Conservation (phyloP, 2,329 filamentous ascomycete species). For the Calonectria multiphialidica region DNA sequence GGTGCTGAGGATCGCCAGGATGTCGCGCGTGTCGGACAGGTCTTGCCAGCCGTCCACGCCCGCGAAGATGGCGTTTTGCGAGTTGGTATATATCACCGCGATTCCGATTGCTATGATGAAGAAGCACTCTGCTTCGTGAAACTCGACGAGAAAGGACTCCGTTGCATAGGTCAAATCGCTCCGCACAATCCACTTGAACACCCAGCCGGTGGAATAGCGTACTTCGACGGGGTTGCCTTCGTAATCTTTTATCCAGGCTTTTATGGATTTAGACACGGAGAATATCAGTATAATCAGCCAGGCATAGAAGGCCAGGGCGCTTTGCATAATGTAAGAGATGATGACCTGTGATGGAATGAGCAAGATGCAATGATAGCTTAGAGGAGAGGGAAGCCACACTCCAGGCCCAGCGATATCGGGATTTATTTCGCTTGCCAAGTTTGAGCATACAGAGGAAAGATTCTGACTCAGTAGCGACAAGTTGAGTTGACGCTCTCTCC, state of each 20-base stretch:
- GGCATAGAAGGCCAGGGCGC: background rate
- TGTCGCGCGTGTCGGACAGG: background rate
- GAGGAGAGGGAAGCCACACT: background rate
- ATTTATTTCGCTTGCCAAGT: background rate
- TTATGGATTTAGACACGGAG: background rate
- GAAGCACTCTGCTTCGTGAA: background rate
- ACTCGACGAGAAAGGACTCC: background rate
- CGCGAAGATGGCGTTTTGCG: background rate
- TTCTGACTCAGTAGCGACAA: background rate
- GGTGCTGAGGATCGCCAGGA: background rate
- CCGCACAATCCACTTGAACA: background rate
- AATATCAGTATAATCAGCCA: background rate
- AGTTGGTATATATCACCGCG: background rate
- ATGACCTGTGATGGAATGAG: background rate
- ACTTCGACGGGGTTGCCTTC: background rate
- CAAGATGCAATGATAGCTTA: background rate
- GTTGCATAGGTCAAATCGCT: background rate
- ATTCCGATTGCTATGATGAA: background rate
- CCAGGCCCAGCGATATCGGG: background rate
- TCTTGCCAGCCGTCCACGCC: background rate
- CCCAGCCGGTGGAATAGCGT: background rate
- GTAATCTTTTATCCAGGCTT: background rate
- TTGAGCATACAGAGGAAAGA: background rate
- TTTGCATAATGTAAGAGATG: background rate
- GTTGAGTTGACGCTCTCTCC: background rate